phyloP scores from a whole-genome alignment of 2,329 filamentous ascomycete species.

The Microdochium bolleyi region DNA sequence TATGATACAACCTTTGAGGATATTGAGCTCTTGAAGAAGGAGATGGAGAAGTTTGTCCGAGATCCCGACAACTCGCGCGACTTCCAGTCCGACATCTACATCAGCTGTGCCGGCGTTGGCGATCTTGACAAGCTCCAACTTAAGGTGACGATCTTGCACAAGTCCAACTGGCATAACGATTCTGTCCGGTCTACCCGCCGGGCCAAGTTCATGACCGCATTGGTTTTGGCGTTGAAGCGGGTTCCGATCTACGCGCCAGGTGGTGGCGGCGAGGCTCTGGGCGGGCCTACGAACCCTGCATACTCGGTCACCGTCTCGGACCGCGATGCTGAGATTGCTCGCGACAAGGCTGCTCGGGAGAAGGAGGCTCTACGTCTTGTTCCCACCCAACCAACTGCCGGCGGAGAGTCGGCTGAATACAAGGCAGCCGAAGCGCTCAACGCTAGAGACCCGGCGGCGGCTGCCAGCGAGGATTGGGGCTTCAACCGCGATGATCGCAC shows the following conservation, averaged over 20 bases:
- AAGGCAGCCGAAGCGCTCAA: slow-evolving; percentile 38
- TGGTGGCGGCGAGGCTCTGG: slow-evolving; percentile 55
- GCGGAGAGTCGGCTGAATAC: slow-evolving; percentile 28
- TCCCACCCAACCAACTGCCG: slow-evolving; percentile 2
- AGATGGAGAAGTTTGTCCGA: slow-evolving; percentile 80
- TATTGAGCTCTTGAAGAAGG: slow-evolving; percentile 72
- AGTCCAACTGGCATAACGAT: slow-evolving; percentile 89
- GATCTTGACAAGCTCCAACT: slow-evolving; percentile 85
- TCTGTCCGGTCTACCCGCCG: slow-evolving; percentile 70
- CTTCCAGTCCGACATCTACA: slow-evolving; percentile 76
- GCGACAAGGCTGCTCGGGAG: slow-evolving; percentile 47
- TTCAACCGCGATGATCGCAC: slow-evolving; percentile 27
- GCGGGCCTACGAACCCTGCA: slow-evolving; percentile 64
- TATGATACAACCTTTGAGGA: slow-evolving; percentile 89
- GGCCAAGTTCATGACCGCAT: slow-evolving; percentile 94
- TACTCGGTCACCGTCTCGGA: slow-evolving; percentile 75
- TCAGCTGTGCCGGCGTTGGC: slow-evolving; percentile 71
- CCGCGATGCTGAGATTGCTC: slow-evolving; percentile 54
- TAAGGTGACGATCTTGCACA: slow-evolving; percentile 79
- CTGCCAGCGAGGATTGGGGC: slow-evolving; percentile 28
- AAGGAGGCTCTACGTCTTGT: slow-evolving; percentile 62
- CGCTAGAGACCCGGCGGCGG: slow-evolving; percentile 21
- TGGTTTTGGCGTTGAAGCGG: slow-evolving; percentile 77
- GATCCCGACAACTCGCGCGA: slow-evolving; percentile 82
- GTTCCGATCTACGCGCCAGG: slow-evolving; percentile 80